Conservation (phyloP, 2,329 filamentous ascomycete species). For the Monosporascus sp. region DNA sequence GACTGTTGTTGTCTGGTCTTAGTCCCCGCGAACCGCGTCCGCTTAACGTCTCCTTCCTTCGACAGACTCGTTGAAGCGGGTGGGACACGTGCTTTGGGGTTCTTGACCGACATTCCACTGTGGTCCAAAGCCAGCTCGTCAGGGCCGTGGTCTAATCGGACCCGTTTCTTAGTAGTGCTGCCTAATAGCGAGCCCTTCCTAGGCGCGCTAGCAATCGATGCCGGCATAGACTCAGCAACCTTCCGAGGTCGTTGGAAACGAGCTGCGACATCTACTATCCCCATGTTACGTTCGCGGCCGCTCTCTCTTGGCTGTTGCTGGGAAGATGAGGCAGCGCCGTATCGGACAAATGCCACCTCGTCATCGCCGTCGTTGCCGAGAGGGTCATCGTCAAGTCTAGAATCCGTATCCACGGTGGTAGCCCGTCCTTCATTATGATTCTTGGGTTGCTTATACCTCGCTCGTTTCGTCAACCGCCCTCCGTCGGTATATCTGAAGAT, state of each 20-base stretch:
- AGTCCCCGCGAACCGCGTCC: conserved; percentile 11
- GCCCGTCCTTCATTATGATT: not conserved
- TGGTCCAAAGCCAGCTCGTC: conserved; percentile 17
- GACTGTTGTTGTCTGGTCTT: not conserved
- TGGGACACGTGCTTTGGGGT: conserved; percentile 7
- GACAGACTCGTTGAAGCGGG: conserved; percentile 17
- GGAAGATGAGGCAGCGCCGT: not conserved
- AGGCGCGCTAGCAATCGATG: too few species aligned
- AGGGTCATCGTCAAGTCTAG: conserved; percentile 3
- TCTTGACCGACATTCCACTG: conserved; percentile 7
- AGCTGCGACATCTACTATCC: not conserved
- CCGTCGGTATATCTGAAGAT: not conserved
- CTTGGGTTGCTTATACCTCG: not conserved
- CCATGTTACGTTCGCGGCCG: not conserved
- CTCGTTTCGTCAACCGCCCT: not conserved
- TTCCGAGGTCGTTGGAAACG: not conserved
- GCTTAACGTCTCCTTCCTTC: conserved; percentile 14
- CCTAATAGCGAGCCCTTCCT: not conserved
- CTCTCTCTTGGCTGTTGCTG: not conserved
- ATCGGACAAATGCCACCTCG: conserved; percentile 6
- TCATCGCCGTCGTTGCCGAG: conserved; percentile 1
- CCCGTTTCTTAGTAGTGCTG: not conserved
- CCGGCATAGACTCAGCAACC: not conserved
- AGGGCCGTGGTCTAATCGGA: not conserved
- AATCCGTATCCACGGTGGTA: not conserved